Evolutionary conservation across 2,329 filamentous ascomycete genomes (phyloP).

Genomic region (Pestalotiopsis sp.): DNA sequence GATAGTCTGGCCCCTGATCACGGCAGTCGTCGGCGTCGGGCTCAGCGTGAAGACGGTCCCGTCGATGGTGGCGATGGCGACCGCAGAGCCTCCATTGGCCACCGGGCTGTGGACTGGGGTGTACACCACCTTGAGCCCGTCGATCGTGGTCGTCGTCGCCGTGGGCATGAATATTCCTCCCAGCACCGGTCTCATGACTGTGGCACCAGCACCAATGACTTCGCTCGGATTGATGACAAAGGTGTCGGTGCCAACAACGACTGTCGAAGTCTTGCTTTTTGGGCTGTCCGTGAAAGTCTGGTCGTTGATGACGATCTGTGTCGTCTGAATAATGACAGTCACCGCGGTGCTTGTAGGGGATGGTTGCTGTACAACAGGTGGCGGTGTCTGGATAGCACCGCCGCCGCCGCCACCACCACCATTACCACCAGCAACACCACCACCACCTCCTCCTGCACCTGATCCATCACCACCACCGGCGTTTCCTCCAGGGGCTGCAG

Average conservation of each 20-base stretch:
- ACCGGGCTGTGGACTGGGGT: constrained; percentile 28
- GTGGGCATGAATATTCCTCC: constrained; percentile 33
- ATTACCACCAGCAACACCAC: not conserved
- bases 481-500: not conserved
- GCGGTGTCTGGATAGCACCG: not conserved
- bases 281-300: constrained; percentile 45
- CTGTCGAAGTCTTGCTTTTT: constrained; percentile 40
- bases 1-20: constrained; percentile 28
- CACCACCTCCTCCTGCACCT: not conserved
- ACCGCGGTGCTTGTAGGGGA: constrained; percentile 28
- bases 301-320: constrained; percentile 49
- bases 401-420: not conserved
- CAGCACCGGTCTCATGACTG: constrained; percentile 43
- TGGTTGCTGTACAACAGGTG: not conserved
- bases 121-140: constrained; percentile 43
- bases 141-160: constrained; percentile 41
- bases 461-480: not conserved
- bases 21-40: constrained; percentile 37
- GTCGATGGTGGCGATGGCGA: constrained; percentile 42
- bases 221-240: constrained; percentile 53
- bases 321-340: constrained; percentile 46
- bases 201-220: constrained; percentile 47
- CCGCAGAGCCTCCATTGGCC: not conserved
- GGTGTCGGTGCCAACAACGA: constrained; percentile 42
- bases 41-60: constrained; percentile 46